Evolutionary conservation across 2,329 filamentous ascomycete species (phyloP).

Genomic region (Didymosphaeria variabile): DNA sequence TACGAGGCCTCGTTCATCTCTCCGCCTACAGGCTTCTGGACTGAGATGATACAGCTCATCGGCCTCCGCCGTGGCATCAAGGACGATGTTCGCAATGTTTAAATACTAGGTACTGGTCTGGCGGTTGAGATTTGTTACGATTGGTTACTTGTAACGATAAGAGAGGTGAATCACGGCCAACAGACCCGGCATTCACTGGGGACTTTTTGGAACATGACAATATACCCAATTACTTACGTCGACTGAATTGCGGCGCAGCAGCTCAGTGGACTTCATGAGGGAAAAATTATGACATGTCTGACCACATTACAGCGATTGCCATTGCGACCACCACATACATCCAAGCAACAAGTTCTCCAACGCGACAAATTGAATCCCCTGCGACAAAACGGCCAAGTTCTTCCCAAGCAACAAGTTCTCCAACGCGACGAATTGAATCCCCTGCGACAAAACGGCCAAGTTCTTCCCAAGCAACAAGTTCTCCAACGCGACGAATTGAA

Average conservation of each 20-base stretch:
- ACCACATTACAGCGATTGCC: not conserved
- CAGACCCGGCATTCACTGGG: not conserved
- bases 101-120: not conserved
- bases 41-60: constrained; percentile 47
- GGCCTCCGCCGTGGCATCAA: constrained; percentile 42
- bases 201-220: constrained; percentile 1
- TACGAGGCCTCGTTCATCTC: constrained; percentile 54
- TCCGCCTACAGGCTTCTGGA: constrained; percentile 49
- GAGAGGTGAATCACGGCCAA: not conserved
- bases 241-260: not conserved
- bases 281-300: not conserved
- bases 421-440: constrained; percentile 28
- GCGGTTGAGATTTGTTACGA: not conserved
- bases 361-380: constrained; percentile 26
- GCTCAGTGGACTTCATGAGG: not conserved
- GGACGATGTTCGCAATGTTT: constrained; percentile 10
- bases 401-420: constrained; percentile 18
- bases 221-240: constrained; percentile 27
- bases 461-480: constrained; percentile 17
- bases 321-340: not conserved
- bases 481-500: constrained; percentile 29
- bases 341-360: constrained; percentile 21
- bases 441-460: not conserved
- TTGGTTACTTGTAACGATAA: not conserved
- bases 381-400: not conserved